These are phyloP conservation scores for Lentinula novae-zelandiae DNA, from an alignment of 1,284 basidiomycete species.

Conservation along the genomic window DNA sequence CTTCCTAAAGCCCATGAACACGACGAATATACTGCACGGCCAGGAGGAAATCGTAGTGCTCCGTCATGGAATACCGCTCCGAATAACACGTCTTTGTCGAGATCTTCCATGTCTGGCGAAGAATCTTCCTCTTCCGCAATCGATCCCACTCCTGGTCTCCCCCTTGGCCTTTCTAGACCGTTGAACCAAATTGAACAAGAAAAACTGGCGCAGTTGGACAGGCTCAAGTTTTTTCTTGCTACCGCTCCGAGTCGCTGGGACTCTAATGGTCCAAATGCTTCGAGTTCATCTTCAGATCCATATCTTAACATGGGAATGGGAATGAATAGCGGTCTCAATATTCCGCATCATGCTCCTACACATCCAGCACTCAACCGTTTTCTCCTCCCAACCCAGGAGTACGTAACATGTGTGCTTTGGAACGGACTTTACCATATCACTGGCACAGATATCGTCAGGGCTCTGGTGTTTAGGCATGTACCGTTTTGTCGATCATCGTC, in stretches of 20 bases:
- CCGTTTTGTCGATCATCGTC: background rate
- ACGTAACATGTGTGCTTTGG: constrained; percentile 89
- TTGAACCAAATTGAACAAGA: constrained; percentile 63
- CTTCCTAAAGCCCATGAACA: background rate
- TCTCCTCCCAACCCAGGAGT: constrained; percentile 79
- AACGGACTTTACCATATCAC: constrained; percentile 88
- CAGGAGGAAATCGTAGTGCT: background rate
- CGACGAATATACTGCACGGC: constrained; percentile 9
- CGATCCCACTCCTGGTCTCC: constrained; percentile 30
- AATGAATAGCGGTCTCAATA: constrained; percentile 7
- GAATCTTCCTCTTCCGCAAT: background rate
- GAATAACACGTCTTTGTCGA: background rate
- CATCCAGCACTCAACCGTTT: constrained; percentile 82
- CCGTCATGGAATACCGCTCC: background rate
- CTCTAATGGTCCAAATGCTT: constrained; percentile 20
- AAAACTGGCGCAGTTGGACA: constrained; percentile 65
- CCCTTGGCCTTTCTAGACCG: constrained; percentile 46
- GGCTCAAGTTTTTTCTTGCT: constrained; percentile 84
- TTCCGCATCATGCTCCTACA: constrained; percentile 26
- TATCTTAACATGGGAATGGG: constrained; percentile 11
- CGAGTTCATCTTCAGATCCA: constrained; percentile 21
- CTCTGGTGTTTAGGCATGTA: constrained; percentile 70
- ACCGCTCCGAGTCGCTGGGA: constrained; percentile 78
- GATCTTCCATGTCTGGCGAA: background rate
- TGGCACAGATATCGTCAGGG: constrained; percentile 86